These are phyloP conservation scores for Ganoderma multipileum DNA, from an alignment of 1,284 basidiomycete genomes.

Conservation along the genomic window DNA sequence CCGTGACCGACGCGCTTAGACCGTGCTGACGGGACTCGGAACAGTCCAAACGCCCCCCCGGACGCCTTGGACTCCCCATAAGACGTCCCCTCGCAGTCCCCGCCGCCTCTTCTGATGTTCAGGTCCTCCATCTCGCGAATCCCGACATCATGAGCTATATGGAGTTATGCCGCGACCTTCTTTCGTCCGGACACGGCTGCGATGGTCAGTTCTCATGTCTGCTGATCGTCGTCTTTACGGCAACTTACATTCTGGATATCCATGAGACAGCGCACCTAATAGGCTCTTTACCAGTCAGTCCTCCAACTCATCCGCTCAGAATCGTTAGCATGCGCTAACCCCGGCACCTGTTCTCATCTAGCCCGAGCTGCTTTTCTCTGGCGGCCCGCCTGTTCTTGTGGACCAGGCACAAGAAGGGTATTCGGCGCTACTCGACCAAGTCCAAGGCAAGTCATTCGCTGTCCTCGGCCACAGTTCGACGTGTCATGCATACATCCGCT, in stretches of 20 bases:
- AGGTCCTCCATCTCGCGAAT: background rate
- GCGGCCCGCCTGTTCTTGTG: slow-evolving; percentile 20
- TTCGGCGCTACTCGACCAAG: slow-evolving; percentile 8
- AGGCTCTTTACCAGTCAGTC: slow-evolving; percentile 23
- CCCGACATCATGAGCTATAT: slow-evolving; percentile 18
- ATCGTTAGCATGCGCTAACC: slow-evolving; percentile 5
- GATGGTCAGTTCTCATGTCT: slow-evolving; percentile 7
- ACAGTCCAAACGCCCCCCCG: background rate
- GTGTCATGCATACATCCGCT: background rate
- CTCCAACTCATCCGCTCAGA: background rate
- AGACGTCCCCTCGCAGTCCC: background rate
- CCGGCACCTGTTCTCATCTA: background rate
- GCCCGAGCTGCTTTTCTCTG: slow-evolving; percentile 14
- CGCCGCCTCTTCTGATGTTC: background rate
- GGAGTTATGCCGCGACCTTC: slow-evolving; percentile 16
- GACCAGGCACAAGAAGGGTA: slow-evolving; percentile 17
- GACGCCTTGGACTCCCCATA: background rate
- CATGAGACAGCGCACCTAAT: slow-evolving; percentile 9
- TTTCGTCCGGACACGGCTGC: background rate
- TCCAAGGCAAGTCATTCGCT: slow-evolving; percentile 24
- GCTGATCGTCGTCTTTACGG: background rate
- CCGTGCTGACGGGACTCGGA: background rate
- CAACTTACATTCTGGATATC: background rate
- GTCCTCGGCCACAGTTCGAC: background rate
- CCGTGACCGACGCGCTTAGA: slow-evolving; percentile 1